Evolutionary conservation across 2,329 filamentous ascomycete genomes (phyloP).

Genomic region (Pseudogymnoascus sp.): DNA sequence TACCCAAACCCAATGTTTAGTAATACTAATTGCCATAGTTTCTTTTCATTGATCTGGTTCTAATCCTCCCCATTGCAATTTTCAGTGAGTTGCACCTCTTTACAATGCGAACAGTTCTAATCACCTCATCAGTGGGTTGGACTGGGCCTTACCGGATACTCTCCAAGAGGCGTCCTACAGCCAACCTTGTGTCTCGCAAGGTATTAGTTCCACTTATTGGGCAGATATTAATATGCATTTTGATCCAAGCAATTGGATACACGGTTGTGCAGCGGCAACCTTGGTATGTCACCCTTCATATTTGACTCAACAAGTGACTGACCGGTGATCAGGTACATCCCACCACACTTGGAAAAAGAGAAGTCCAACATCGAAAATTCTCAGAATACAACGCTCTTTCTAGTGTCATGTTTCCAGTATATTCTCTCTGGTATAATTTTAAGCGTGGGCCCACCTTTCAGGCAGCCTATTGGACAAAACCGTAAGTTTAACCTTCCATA

Average conservation of each 20-base stretch:
- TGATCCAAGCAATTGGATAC: constrained; percentile 70
- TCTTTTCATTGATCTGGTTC: constrained; percentile 84
- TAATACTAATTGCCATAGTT: constrained; percentile 46
- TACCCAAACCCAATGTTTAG: constrained; percentile 5
- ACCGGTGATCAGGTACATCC: constrained; percentile 57
- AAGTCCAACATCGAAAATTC: constrained; percentile 86
- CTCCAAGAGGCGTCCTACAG: constrained; percentile 79
- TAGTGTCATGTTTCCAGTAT: constrained; percentile 91
- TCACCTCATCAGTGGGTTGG: constrained; percentile 69
- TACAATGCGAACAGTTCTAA: neutral
- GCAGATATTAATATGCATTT: constrained; percentile 75
- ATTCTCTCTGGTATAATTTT: constrained; percentile 84
- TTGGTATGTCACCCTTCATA: constrained; percentile 51
- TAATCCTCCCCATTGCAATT: constrained; percentile 93
- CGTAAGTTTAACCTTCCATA: constrained; percentile 45
- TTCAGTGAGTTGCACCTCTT: constrained; percentile 57
- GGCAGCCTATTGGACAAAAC: constrained; percentile 73
- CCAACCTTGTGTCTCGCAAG: constrained; percentile 86
- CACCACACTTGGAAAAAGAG: constrained; percentile 68
- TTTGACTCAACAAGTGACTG: constrained; percentile 13
- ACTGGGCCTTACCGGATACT: constrained; percentile 74
- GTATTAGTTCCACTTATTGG: constrained; percentile 84
- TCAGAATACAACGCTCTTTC: constrained; percentile 85
- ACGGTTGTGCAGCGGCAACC: constrained; percentile 67
- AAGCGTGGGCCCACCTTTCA: constrained; percentile 85